Conservation (phyloP, 148 eudicot species). For the Mesembryanthemum crystallinum region DNA sequence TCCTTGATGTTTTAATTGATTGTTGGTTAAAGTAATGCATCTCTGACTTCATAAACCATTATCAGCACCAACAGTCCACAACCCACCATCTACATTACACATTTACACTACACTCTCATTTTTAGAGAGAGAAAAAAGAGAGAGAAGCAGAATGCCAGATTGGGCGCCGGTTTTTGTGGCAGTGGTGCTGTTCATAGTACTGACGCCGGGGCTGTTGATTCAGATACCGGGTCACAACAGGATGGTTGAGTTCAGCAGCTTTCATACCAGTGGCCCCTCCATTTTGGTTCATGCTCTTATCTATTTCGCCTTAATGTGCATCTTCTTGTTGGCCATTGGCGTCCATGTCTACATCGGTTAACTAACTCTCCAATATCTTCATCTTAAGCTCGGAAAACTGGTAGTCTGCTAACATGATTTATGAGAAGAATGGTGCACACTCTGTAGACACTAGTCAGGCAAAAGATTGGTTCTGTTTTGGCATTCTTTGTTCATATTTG, state of each 20-base stretch:
- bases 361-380: not conserved
- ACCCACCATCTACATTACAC: not conserved
- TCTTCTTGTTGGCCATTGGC: conserved; percentile 58
- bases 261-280: conserved; percentile 74
- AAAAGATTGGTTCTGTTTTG: not conserved
- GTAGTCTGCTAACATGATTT: not conserved
- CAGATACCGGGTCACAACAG: conserved; percentile 68
- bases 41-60: conserved; percentile 7
- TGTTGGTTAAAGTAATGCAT: not conserved
- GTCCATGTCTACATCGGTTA: conserved; percentile 64
- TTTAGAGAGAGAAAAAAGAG: conserved; percentile 2
- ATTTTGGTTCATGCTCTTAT: conserved; percentile 64
- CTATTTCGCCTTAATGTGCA: conserved; percentile 59
- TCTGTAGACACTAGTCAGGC: not conserved
- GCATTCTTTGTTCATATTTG: not conserved
- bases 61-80: not conserved
- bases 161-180: conserved; percentile 94
- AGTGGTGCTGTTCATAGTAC: conserved; percentile 69
- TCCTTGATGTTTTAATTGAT: not conserved
- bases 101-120: not conserved
- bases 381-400: not conserved
- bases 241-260: conserved; percentile 54
- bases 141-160: conserved; percentile 48
- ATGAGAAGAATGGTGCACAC: not conserved
- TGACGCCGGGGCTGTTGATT: conserved; percentile 76